These are phyloP conservation scores for Candida tetrigidarum DNA, from an alignment of 1,139 yeast genomes.

Conservation along the genomic window DNA sequence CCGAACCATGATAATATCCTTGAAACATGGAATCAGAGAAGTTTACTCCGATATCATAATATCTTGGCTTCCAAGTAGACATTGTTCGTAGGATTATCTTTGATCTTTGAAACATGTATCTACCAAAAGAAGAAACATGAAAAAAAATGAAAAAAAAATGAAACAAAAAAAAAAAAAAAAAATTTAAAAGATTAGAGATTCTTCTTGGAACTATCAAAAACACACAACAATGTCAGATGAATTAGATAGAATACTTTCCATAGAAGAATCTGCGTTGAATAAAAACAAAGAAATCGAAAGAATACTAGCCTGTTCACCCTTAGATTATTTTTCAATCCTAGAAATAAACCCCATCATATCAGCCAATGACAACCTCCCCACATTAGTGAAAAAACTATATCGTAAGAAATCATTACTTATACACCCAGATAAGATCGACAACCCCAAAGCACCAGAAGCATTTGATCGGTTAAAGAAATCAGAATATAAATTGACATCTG, in stretches of 20 bases:
- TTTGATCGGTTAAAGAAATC: conserved; percentile 56
- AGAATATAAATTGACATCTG: conserved; percentile 27
- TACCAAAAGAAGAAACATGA: neutral
- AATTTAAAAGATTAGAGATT: no score
- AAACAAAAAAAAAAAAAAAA: neutral
- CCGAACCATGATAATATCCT: conserved; percentile 75
- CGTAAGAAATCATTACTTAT: conserved; percentile 64
- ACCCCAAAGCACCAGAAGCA: conserved; percentile 62
- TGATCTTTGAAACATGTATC: neutral
- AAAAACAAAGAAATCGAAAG: conserved; percentile 61
- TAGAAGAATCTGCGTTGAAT: conserved; percentile 39
- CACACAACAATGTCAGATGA: conserved; percentile 20
- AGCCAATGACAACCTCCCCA: conserved; percentile 21
- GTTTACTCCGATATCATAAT: conserved; percentile 71
- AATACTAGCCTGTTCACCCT: conserved; percentile 47
- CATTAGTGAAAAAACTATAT: conserved; percentile 49
- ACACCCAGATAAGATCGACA: conserved; percentile 69
- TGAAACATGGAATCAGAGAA: conserved; percentile 88
- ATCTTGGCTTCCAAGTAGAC: conserved; percentile 44
- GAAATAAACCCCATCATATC: conserved; percentile 49
- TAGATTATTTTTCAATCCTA: conserved; percentile 60
- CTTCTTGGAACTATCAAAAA: neutral
- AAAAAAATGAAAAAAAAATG: neutral
- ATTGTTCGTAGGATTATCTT: neutral
- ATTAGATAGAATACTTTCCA: conserved; percentile 36